Evolutionary conservation across 2,329 filamentous ascomycete species (phyloP), one percentile per base, ranked within the genome.

Genomic region (Metarhizium humberi): DNA sequence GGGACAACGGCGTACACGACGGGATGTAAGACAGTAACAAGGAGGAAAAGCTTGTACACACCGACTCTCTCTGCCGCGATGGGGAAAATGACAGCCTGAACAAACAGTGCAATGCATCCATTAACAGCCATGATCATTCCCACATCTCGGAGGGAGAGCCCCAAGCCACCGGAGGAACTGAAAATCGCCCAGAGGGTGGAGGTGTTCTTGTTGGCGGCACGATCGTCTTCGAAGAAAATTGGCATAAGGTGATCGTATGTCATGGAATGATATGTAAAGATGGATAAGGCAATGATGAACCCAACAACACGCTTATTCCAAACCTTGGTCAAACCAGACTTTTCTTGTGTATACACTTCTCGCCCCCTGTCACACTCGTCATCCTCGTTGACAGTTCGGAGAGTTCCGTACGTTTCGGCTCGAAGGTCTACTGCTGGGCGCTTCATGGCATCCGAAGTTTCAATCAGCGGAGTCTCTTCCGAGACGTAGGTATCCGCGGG

Each of bases 251-350:
- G 89, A 66, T 96, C 92, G 71, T 90, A 96, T 0, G 88, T 91
- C 91, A 96, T 96, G 42, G 87, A 90, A 71, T 96, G 92, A 68
- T 95, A 95, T 4, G 90, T 94, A 73, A 95, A 96, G 59, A 96
- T 89, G 48, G 87, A 89, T 50, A 96, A 74, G 1, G 92, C 87
- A n/a, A 90, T 65, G 43, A 94, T 84, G 53, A 96, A 81, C 69
- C 88, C 85, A 61, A 88, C 75, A 57, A 96, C 85, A 45, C 80
- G 81, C 69, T 77, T 76, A 68, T 73, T 76, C 69, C 78, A 81
- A 57, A 80, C 75, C 62, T 66, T 75, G 55, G 66, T 62, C 56
- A 66, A 68, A 4, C 60, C 59, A 5, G 62, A 63, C 61, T 71
- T 73, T 58, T 75, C 69, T 34, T 63, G 60, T 50, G 63, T 62